phyloP scores from a whole-genome alignment of 1,139 yeast genomes.

The Debaryomycetaceae sp. region DNA sequence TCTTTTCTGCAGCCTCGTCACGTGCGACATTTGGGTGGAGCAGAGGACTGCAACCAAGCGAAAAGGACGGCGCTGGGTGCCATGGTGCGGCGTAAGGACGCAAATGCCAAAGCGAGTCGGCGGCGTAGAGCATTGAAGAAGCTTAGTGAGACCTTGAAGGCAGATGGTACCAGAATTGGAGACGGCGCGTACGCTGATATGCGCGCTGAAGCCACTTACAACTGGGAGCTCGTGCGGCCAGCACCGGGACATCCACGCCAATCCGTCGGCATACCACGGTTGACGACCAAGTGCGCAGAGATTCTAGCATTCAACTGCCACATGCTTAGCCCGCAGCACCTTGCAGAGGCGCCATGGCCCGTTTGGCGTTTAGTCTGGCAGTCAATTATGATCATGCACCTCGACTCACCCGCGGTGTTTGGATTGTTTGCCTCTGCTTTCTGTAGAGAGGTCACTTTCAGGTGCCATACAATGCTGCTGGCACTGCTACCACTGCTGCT shows the following conservation, averaged over 20 bases:
- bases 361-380: constrained; percentile 34
- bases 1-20: neutral
- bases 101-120: too few relatives aligned
- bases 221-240: constrained; percentile 2
- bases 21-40: neutral
- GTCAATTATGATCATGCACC: constrained; percentile 18
- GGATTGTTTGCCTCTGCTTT: constrained; percentile 25
- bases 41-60: constrained; percentile 1
- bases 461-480: constrained; percentile 25
- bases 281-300: constrained; percentile 18
- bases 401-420: constrained; percentile 30
- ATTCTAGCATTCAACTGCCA: constrained; percentile 25
- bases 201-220: neutral
- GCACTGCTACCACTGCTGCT: too few relatives aligned
- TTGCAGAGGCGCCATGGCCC: constrained; percentile 22
- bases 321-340: constrained; percentile 16
- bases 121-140: too few relatives aligned
- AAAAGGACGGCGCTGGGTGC: too few relatives aligned
- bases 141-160: too few relatives aligned
- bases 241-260: too few relatives aligned
- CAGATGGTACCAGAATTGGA: neutral
- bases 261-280: too few relatives aligned
- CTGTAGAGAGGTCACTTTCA: constrained; percentile 16
- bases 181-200: neutral
- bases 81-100: too few relatives aligned